Evolutionary conservation across 345 rosid genomes (phyloP).

Genomic region (Pelargonium nanum): DNA sequence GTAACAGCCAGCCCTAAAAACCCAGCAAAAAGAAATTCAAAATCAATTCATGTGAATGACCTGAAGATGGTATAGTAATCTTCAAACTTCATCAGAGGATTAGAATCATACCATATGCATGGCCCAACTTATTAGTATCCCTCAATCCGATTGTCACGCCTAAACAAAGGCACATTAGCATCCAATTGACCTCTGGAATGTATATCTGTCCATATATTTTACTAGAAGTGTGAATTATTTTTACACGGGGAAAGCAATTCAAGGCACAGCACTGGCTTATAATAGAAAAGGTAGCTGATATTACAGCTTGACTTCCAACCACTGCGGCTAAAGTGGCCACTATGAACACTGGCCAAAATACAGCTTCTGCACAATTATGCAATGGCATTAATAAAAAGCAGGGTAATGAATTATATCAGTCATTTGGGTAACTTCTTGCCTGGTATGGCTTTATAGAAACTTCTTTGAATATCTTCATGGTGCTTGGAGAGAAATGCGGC

Average conservation of each 20-base stretch:
- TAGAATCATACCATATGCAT: conserved; percentile 57
- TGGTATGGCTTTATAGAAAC: conserved; percentile 87
- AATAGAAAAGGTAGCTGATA: conserved; percentile 79
- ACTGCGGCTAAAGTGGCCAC: conserved; percentile 76
- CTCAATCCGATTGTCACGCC: conserved; percentile 60
- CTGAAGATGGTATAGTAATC: too few species aligned
- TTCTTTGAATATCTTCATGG: conserved; percentile 56
- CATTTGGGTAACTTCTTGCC: conserved; percentile 29
- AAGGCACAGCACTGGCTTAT: conserved; percentile 76
- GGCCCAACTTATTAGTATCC: conserved; percentile 64
- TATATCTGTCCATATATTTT: conserved; percentile 72
- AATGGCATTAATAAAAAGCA: conserved; percentile 9
- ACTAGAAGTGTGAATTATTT: conserved; percentile 68
- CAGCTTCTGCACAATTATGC: conserved; percentile 39
- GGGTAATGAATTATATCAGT: not conserved
- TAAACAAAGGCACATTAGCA: conserved; percentile 65
- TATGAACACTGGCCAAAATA: conserved; percentile 81
- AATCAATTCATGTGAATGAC: too few species aligned
- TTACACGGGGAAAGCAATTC: conserved; percentile 82
- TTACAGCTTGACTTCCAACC: conserved; percentile 85
- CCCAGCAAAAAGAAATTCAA: conserved; percentile 8
- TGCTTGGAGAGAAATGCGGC: conserved; percentile 79
- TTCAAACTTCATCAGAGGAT: not conserved
- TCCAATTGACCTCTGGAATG: conserved; percentile 92
- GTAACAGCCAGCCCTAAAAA: conserved; percentile 71